Conservation (phyloP, 148 eudicot genomes). For the Silene conica region DNA sequence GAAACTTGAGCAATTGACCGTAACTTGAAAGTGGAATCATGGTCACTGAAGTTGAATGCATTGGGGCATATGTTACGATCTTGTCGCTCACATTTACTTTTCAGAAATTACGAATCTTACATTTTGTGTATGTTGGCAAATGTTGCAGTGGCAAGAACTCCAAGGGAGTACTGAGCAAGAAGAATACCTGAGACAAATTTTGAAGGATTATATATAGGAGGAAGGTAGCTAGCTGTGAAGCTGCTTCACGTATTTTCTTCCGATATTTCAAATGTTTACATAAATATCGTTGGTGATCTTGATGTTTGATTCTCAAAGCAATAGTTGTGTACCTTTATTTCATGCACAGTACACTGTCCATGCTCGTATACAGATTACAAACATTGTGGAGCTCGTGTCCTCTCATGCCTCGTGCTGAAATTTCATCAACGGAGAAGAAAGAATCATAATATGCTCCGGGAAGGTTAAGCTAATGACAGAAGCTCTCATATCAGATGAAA, state of each 20-base stretch:
- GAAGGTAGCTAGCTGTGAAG: not conserved
- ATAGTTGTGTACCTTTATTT: not conserved
- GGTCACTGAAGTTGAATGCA: too few species aligned
- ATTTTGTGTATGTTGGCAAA: constrained; percentile 17
- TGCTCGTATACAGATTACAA: too few species aligned
- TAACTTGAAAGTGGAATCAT: too few species aligned
- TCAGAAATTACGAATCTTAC: not conserved
- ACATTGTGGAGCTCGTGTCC: too few species aligned
- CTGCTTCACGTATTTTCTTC: not conserved
- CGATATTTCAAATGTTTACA: not conserved
- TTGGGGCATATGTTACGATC: too few species aligned
- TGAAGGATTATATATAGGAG: constrained; percentile 45
- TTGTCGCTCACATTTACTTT: not conserved
- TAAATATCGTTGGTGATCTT: not conserved
- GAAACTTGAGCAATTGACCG: too few species aligned
- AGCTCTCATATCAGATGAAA: too few species aligned
- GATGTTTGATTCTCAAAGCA: not conserved
- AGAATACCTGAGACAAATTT: constrained; percentile 59
- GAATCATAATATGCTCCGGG: too few species aligned
- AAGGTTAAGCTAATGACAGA: too few species aligned
- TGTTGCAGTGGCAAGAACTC: constrained; percentile 88
- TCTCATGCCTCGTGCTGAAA: too few species aligned
- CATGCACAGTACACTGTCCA: too few species aligned
- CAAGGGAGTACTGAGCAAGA: constrained; percentile 72
- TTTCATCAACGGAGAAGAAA: too few species aligned